A percentile compares a stretch with the other conserved stretches of the same genome.
Evolutionary conservation across 2,329 filamentous ascomycete genomes (phyloP).

Genomic region (Claviceps pusilla): DNA sequence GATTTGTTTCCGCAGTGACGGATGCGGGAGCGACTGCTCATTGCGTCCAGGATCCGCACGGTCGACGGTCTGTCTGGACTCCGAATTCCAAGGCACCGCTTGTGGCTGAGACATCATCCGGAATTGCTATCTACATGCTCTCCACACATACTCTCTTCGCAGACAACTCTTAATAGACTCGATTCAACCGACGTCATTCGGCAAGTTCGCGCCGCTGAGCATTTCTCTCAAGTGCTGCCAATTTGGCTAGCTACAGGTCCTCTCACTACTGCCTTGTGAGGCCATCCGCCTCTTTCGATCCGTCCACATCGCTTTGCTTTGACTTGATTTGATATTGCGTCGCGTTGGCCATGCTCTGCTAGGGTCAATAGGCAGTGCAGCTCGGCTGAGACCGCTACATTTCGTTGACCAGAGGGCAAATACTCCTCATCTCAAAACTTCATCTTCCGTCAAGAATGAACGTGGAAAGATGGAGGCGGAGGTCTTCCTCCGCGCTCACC

Average conservation of each 20-base stretch:
- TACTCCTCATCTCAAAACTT: background rate
- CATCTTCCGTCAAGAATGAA: slow-evolving; percentile 12
- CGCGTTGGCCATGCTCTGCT: slow-evolving; percentile 4
- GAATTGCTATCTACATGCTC: background rate
- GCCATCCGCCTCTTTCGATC: background rate
- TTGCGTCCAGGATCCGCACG: slow-evolving; percentile 2
- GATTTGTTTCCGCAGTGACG: slow-evolving; percentile 11
- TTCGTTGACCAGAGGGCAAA: background rate
- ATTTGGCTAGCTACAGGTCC: background rate
- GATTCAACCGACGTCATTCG: background rate
- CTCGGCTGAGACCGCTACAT: background rate
- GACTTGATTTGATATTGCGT: background rate
- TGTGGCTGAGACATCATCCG: slow-evolving; percentile 12
- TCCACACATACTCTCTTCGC: background rate
- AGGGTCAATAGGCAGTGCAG: background rate
- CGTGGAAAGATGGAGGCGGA: slow-evolving; percentile 21
- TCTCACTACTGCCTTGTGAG: background rate
- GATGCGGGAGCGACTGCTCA: slow-evolving; percentile 6
- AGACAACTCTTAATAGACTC: background rate
- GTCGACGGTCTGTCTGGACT: slow-evolving; percentile 1
- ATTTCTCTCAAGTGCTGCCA: background rate
- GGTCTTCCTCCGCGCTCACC: slow-evolving; percentile 16
- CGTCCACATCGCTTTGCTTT: background rate
- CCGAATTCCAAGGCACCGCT: slow-evolving; percentile 6
- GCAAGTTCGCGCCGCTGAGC: background rate